Evolutionary conservation across 1,284 basidiomycete species (phyloP).

Genomic region (Microbotryum silenes-acaulis): DNA sequence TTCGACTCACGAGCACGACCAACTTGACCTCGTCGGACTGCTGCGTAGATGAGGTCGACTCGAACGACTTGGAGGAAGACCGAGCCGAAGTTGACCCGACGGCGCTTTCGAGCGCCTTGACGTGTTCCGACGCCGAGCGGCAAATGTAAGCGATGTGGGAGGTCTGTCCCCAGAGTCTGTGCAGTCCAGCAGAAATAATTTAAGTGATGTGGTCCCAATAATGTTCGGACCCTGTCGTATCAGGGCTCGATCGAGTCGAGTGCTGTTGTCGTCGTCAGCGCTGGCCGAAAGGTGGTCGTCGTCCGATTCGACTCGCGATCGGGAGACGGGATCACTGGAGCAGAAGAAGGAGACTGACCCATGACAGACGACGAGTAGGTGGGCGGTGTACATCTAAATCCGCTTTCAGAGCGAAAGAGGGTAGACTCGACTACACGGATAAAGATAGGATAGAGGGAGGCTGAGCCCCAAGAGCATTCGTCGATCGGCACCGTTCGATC

Average conservation of each 20-base stretch:
- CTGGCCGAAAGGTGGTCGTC: neutral
- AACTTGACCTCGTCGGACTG: slow-evolving; percentile 5
- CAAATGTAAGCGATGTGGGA: slow-evolving; percentile 27
- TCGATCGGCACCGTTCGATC: neutral
- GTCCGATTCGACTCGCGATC: neutral
- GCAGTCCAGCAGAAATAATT: too few relatives aligned
- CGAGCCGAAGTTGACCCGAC: neutral
- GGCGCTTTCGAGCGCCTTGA: neutral
- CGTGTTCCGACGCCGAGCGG: slow-evolving; percentile 15
- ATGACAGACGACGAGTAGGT: slow-evolving; percentile 19
- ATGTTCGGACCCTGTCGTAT: neutral
- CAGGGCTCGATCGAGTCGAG: too few relatives aligned
- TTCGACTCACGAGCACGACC: slow-evolving; percentile 10
- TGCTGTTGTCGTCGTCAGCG: too few relatives aligned
- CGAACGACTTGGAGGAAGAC: too few relatives aligned
- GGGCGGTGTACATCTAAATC: neutral
- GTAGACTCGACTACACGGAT: neutral
- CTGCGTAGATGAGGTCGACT: neutral
- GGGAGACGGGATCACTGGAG: neutral
- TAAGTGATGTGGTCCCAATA: too few relatives aligned
- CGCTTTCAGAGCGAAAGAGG: neutral
- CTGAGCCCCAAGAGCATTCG: neutral
- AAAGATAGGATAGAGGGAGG: neutral
- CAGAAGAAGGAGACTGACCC: neutral
- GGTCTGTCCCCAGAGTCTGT: slow-evolving; percentile 29